Base-by-base conservation (phyloP, 805 yeast species). In the Kodamaea kaohsiungensis region DNA sequence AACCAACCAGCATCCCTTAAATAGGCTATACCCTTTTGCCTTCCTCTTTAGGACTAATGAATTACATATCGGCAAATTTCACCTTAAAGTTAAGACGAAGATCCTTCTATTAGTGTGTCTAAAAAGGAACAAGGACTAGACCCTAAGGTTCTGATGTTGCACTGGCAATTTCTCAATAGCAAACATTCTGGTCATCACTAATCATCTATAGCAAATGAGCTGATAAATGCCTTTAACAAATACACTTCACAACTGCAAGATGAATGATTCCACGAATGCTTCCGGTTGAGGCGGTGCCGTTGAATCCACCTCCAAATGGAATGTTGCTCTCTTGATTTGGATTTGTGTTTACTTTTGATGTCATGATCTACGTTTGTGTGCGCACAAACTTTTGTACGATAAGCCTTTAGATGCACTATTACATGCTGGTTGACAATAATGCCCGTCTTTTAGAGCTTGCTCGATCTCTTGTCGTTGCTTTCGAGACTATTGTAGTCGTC, bases 301-400 rank as follows among this genome's bases (percentile, higher is more conserved):
- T 30, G 13, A 30, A 30, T 12, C 10, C 8, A 9, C 25, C 45
- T 40, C 45, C 25, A 40, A 5, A 16, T n/a, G 45, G 45, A 40
- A 40, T 40, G 45, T 40, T 40, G 45, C 45, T 40, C 45, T 17
- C 45, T 40, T 17, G 17, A 40, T 40, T 40, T 40, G 45, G 17
- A 40, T 40, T 40, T 40, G 45, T 40, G 45, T 12, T 40, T 40
- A 9, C 45, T 40, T 40, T 17, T 40, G 25, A 40, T 40, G 35
- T 30, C 35, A 30, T 30, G 35, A 30, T 30, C 13, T 12, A 30
- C 35, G 35, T 40, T 19, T 40, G 17, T 40, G 45, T 40, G 45
- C 18, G 25, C 19, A 16, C 19, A 38, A 10, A 13, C 19, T 38
- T 37, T 17, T 38, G 17, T 38, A 38, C 35, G 13, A 30, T 9